Conservation (phyloP, 192 early-diverging fungal species). For the Ambispora gerdemannii region DNA sequence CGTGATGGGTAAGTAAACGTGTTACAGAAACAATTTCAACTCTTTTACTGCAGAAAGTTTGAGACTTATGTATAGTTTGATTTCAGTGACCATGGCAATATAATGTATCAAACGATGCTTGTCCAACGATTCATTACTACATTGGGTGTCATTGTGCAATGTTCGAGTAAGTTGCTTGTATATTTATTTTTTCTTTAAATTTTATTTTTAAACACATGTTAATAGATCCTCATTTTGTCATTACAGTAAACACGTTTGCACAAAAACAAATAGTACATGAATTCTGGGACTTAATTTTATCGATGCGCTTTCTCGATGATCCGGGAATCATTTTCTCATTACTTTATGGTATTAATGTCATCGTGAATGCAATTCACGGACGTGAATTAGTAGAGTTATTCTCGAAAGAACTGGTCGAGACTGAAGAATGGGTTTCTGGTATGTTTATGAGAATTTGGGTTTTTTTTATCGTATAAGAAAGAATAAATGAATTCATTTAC, state of each 20-base stretch:
- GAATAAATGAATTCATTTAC: too few relatives aligned
- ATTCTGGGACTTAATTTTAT: constrained; percentile 31
- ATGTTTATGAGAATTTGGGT: too few relatives aligned
- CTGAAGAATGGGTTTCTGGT: constrained; percentile 24
- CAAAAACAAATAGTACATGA: constrained; percentile 20
- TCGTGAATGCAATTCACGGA: background rate
- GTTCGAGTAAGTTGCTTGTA: constrained; percentile 26
- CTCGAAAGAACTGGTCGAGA: constrained; percentile 22
- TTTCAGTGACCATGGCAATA: background rate
- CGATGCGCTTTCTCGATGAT: constrained; percentile 25
- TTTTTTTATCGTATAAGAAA: too few relatives aligned
- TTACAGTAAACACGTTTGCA: constrained; percentile 10
- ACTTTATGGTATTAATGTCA: constrained; percentile 21
- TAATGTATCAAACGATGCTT: constrained; percentile 21
- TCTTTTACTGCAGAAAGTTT: background rate
- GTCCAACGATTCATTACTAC: constrained; percentile 13
- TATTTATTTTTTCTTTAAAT: background rate
- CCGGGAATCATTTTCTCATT: constrained; percentile 1
- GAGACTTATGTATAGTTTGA: background rate
- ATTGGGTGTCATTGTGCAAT: constrained; percentile 15
- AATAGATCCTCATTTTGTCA: background rate
- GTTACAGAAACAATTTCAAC: background rate
- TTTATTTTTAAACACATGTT: background rate
- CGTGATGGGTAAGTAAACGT: constrained; percentile 12
- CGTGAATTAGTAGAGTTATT: constrained; percentile 16